phyloP scores from a whole-genome alignment of 164 flowering plant genomes.

The Malania oleifera region DNA sequence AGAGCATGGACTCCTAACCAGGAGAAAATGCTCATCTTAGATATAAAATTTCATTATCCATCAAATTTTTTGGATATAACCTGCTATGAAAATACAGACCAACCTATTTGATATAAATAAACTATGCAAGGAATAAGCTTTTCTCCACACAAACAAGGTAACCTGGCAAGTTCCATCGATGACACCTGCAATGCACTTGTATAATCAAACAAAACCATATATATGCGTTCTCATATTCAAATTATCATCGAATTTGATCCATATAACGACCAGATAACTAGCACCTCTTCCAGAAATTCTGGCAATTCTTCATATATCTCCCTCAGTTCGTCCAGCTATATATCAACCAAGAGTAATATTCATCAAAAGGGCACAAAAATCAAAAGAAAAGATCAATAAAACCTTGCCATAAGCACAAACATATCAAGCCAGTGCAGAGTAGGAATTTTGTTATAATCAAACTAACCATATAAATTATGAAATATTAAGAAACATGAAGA shows the following conservation, averaged over 20 bases:
- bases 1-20: not conserved
- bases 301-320: constrained; percentile 90
- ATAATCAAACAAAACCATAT: not conserved
- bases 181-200: constrained; percentile 53
- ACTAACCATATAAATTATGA: too few relatives aligned
- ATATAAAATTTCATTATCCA: too few relatives aligned
- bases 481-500: too few relatives aligned
- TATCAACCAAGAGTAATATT: not conserved
- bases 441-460: too few relatives aligned
- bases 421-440: too few relatives aligned
- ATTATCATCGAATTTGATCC: not conserved
- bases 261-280: constrained; percentile 2
- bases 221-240: not conserved
- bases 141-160: constrained; percentile 44
- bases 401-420: too few relatives aligned
- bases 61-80: not conserved
- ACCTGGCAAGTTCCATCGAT: constrained; percentile 59
- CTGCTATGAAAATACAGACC: constrained; percentile 11
- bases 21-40: not conserved
- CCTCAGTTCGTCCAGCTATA: constrained; percentile 89
- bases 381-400: not conserved
- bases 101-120: constrained; percentile 89
- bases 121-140: constrained; percentile 55
- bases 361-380: not conserved
- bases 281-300: constrained; percentile 80